Base-by-base conservation (phyloP, 305 asterid genomes). In the Fraxinus floribunda region DNA sequence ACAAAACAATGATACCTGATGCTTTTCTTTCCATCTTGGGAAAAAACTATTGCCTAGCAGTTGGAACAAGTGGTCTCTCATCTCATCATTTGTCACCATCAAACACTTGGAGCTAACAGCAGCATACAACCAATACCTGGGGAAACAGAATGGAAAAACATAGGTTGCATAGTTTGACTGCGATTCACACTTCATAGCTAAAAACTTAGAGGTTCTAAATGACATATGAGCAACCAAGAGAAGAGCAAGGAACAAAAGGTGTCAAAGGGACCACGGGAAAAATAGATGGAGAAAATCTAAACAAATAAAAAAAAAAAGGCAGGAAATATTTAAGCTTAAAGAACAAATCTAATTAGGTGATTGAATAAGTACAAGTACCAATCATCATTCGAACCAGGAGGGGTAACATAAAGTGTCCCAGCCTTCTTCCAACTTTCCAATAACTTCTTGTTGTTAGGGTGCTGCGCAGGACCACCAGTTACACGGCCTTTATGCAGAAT, bases 1-100 rank as follows among this genome's bases (percentile, higher is more conserved):
- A 80, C 46, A 52, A 74, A 82, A 24, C 66, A 32, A 55, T 11
- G 74, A 77, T 85, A 94, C 99, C 99, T 96, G 99, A 84, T 94
- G 98, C 83, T 94, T 96, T 82, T 96, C 99, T 90, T 96, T 93
- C 99, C 99, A 96, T 91, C 99, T 87, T 11, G 98, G 98, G 84
- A 96, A 92, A 83, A 96, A 93, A 79, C 86, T 92, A 76, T 92
- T 90, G 81, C 99, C 99, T 80, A 96, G 75, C 76, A 96, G 92
- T 84, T 91, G 91, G 91, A 96, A 96, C 85, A 96, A 85, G 90
- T 96, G 99, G 85, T 94, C 99, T 86, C 99, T 92, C 99, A 96
- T 94, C 92, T 96, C 99, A 89, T 96, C 99, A 74, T 94, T 96
- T 15, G 98, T 94, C 88, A 94, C 94, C 89, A 96, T 89, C 92